Evolutionary conservation across 345 rosid genomes (phyloP), one percentile per base, ranked within the genome.

Genomic region (Crucihimalaya himalaica): DNA sequence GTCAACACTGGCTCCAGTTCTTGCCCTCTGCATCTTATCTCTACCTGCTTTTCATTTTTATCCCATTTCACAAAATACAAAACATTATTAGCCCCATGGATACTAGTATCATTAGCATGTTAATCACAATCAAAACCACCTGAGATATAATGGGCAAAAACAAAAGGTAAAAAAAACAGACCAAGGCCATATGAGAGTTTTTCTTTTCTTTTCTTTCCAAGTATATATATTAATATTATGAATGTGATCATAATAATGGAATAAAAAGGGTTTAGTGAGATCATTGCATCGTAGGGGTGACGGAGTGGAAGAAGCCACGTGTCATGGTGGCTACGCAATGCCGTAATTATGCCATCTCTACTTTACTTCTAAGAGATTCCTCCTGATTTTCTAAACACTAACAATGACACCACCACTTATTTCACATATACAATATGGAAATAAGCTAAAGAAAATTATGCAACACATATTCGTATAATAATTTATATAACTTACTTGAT

Each of bases 21-120:
- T 75, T 92, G 90, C 78, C 98, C 99, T 83, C 88, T 89, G 79
- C 99, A 96, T 78, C 81, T 89, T 82, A 96, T 96, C 82, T 89
- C 98, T 72, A 96, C 77, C 99, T 96, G 97, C 79, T 79, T 76
- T 58, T 80, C 43, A 28, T 59, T 69, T 52, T 9, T 21, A 6
- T 16, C 20, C 29, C 11, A 55, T 43, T 50, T 51, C 3, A 28
- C 25, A 6, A 14, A 16, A 5, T 25, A 9, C 35, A 18, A 34
- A 9, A 10, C 1, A 19, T 6, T 62, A 10, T 76, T 63, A 69
- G 66, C 39, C 45, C 3, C 10, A 46, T 60, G 18, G 4, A 40
- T 42, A 34, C 45, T 63, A 56, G 2, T 31, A 31, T 23, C 1
- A 23, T 13, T 34, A 43, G 37, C 51, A 34, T 48, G 45, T 42